Base-by-base conservation (phyloP, 257 asterid genomes). In the Vinca minor region DNA sequence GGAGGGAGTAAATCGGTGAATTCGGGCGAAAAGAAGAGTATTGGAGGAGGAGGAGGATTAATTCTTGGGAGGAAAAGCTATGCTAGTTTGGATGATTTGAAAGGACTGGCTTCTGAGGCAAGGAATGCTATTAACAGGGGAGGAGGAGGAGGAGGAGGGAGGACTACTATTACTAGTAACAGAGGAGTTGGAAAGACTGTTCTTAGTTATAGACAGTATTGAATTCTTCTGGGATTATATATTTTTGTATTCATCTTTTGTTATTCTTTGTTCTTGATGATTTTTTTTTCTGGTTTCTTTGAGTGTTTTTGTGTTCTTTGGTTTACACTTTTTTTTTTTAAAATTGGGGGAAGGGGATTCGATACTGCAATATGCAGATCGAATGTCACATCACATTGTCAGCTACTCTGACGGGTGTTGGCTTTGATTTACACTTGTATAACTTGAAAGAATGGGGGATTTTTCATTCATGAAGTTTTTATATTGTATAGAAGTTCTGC, bases 21-120 rank as follows among this genome's bases (percentile, higher is more conserved):
- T 68, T 77, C 95, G 17, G 87, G 85, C 59, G 95, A 83, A 79
- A 92, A 87, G 77, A 82, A 72, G 77, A 15, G 53, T 34, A 7
- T 3, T 3, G 94, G 92, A 9, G 94, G 88, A 41, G 38, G 38
- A 2, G 94, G 92, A 9, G 94, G 88, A 41, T 20, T 87, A 67
- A 17, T 87, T 66, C 73, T 78, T 87, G 78, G 77, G 8, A 81
- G 97, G 77, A 92, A 89, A 68, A 92, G 98, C 80, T 85, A 81
- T 38, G 98, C 96, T 0, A 85, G 76, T 59, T 50, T 89, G 60
- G 91, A 77, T 59, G 98, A 82, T 18, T 47, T 89, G 77, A 87
- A 84, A 74, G 88, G 91, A 7, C 60, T 81, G 71, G 73, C 75
- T 35, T 76, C 75, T 15, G 83, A 81, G 63, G 85, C 88, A 0